A percentile compares a stretch with the other conserved stretches of the same genome.
Evolutionary conservation across 2,329 filamentous ascomycete species (phyloP).

Genomic region (Periconia sp.): DNA sequence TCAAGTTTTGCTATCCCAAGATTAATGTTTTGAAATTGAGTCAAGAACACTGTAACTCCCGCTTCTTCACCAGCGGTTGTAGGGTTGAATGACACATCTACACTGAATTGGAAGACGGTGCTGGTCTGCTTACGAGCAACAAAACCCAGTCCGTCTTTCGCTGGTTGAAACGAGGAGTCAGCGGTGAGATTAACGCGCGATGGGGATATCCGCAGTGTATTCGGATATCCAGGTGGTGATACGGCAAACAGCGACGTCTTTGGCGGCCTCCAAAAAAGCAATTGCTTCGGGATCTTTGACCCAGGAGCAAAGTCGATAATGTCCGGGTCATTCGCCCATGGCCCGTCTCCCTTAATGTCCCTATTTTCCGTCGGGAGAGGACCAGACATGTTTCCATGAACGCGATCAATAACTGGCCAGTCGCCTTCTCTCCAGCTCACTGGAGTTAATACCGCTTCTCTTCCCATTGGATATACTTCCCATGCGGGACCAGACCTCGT

Average conservation of each 20-base stretch:
- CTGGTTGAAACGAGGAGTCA: slow-evolving; percentile 49
- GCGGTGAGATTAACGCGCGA: slow-evolving; percentile 60
- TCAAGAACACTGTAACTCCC: slow-evolving; percentile 60
- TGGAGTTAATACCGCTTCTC: slow-evolving; percentile 16
- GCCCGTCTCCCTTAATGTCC: slow-evolving; percentile 44
- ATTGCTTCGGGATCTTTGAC: slow-evolving; percentile 54
- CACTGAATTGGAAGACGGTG: slow-evolving; percentile 58
- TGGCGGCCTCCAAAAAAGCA: slow-evolving; percentile 57
- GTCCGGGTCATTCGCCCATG: slow-evolving; percentile 47
- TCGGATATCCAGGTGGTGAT: slow-evolving; percentile 50
- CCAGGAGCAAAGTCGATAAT: slow-evolving; percentile 53
- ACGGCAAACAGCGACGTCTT: slow-evolving; percentile 49
- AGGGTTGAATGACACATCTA: slow-evolving; percentile 52
- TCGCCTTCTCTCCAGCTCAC: slow-evolving; percentile 17
- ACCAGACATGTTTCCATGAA: slow-evolving; percentile 53
- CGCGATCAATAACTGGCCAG: slow-evolving; percentile 53
- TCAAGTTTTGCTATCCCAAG: slow-evolving; percentile 41
- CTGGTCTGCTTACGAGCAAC: slow-evolving; percentile 59
- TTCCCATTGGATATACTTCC: slow-evolving; percentile 19
- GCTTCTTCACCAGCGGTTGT: slow-evolving; percentile 50
- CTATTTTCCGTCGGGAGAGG: slow-evolving; percentile 42
- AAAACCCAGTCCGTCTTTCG: slow-evolving; percentile 43
- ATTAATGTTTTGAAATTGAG: slow-evolving; percentile 59
- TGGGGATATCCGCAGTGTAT: slow-evolving; percentile 54
- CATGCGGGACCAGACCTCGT: slow-evolving; percentile 19